Base-by-base conservation (phyloP, 257 asterid genomes). In the Schizonepeta tenuifolia region DNA sequence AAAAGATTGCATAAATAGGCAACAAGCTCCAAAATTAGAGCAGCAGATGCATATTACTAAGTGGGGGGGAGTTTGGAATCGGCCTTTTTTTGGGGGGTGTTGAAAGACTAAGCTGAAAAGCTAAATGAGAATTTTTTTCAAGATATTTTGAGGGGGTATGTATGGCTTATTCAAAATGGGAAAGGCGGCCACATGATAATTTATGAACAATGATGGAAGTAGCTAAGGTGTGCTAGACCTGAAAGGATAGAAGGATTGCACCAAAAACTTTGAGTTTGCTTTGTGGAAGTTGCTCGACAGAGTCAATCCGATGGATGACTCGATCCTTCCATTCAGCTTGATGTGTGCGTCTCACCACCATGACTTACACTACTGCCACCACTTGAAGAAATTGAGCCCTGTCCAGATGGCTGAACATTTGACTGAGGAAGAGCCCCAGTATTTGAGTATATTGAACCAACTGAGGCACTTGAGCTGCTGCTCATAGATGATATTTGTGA, bases 121-220 rank as follows among this genome's bases (percentile, higher is more conserved):
- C 76, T 71, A 78, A 67, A 69, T 21, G 84, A 31, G 76, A n/a
- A n/a, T 76, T 71, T 62, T 51, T 70, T 51, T 70, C 55, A 33
- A 65, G 75, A 62, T 77, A 36, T 17, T 61, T 74, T 66, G 60
- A 51, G 44, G n/a, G 75, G 77, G 81, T 69, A 66, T 77, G 59
- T 79, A 72, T 77, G 86, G 69, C 80, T 85, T 81, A 79, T 85
- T 85, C 75, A 57, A 83, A 80, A 78, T 71, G 81, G 79, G 81
- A 72, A 70, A 57, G 81, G 67, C 21, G 77, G 85, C 86, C 83
- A 79, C 60, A 46, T 79, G 64, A 66, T 74, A 72, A n/a, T 76
- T 68, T 80, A 85, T 83, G 88, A 80, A 82, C 83, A 85, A 67
- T 65, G 88, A 72, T 66, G 82, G 81, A 78, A 80, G 77, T 69